Evolutionary conservation across 345 rosid genomes (phyloP).

Genomic region (Zanthoxylum bungeanum): DNA sequence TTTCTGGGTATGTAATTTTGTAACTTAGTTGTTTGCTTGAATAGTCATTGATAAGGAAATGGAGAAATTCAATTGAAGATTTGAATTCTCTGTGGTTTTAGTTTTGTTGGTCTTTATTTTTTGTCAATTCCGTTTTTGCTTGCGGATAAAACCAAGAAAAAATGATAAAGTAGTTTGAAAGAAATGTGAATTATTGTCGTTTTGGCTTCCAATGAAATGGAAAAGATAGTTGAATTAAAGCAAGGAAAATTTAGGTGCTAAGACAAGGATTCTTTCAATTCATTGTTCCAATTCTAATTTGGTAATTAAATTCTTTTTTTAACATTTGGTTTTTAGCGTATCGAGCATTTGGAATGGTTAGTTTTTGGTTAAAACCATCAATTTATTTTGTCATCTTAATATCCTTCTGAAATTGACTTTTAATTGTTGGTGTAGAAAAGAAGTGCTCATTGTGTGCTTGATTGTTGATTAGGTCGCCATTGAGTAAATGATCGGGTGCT

Average conservation of each 20-base stretch:
- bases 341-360: not conserved
- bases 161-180: not conserved
- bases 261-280: not conserved
- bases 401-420: not conserved
- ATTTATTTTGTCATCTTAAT: not conserved
- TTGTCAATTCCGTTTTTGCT: not conserved
- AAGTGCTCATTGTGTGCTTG: constrained; percentile 11
- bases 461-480: constrained; percentile 33
- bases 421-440: not conserved
- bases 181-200: not conserved
- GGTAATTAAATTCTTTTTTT: not conserved
- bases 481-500: constrained; percentile 63
- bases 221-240: not conserved
- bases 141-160: constrained; percentile 3
- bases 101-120: too few relatives aligned
- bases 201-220: not conserved
- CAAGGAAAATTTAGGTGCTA: not conserved
- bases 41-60: too few relatives aligned
- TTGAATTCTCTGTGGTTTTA: not conserved
- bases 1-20: not conserved
- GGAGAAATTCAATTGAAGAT: not conserved
- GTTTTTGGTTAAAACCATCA: not conserved
- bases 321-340: not conserved
- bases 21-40: not conserved
- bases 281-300: not conserved